phyloP scores from a whole-genome alignment of 805 yeast species.

The Saccharomycopsis capsularis region DNA sequence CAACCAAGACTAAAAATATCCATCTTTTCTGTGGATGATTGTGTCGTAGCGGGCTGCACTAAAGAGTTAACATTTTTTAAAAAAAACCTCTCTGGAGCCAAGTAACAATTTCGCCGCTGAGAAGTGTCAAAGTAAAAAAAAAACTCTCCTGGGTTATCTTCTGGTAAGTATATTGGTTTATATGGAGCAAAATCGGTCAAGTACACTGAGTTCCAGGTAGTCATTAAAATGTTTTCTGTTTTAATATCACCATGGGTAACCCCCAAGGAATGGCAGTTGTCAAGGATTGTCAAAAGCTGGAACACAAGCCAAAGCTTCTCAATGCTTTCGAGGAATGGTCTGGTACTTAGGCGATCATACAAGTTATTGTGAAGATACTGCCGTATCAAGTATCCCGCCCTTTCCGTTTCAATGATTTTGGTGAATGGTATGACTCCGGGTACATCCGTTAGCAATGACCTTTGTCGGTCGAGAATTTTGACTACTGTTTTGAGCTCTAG shows the following conservation, averaged over 20 bases:
- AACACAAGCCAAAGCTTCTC: slow-evolving; percentile 83
- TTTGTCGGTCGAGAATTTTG: slow-evolving; percentile 30
- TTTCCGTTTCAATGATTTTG: slow-evolving; percentile 73
- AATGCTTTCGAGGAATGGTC: slow-evolving; percentile 77
- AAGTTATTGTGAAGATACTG: slow-evolving; percentile 72
- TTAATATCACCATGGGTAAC: slow-evolving; percentile 88
- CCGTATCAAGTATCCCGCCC: slow-evolving; percentile 87
- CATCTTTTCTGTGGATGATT: slow-evolving; percentile 39
- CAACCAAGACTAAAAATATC: slow-evolving; percentile 83
- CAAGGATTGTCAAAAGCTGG: slow-evolving; percentile 63
- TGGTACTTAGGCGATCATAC: slow-evolving; percentile 78
- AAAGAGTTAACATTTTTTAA: slow-evolving; percentile 23
- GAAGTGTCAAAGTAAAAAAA: slow-evolving; percentile 90
- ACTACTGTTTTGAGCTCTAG: slow-evolving; percentile 23
- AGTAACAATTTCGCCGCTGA: slow-evolving; percentile 75
- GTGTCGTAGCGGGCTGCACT: slow-evolving; percentile 17
- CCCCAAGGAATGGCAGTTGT: slow-evolving; percentile 52
- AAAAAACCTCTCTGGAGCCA: slow-evolving; percentile 88
- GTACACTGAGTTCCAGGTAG: slow-evolving; percentile 83
- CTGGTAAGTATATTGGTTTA: slow-evolving; percentile 83
- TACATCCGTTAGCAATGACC: slow-evolving; percentile 28
- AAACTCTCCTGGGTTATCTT: slow-evolving; percentile 87
- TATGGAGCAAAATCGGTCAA: slow-evolving; percentile 77
- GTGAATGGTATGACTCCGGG: slow-evolving; percentile 67
- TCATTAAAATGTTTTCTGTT: slow-evolving; percentile 78